Percentiles rank a stretch among this genome's conserved stretches.
phyloP scores from a whole-genome alignment of 768 basidiomycete genomes.

The Hygrophorus pudorinus region DNA sequence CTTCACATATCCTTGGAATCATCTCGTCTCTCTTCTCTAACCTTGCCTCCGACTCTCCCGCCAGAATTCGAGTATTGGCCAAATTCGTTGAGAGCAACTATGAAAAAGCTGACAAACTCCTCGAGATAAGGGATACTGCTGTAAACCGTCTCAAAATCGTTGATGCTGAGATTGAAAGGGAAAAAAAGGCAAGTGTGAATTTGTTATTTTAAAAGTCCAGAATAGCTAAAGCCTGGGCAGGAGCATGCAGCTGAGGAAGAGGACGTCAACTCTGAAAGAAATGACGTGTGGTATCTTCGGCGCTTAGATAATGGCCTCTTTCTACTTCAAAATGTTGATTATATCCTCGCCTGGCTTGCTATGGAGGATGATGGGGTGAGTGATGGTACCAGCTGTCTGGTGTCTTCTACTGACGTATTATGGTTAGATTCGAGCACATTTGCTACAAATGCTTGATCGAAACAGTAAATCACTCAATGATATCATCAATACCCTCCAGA shows the following conservation, averaged over 20 bases:
- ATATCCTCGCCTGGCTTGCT: conserved; percentile 86
- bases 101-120: conserved; percentile 88
- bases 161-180: conserved; percentile 58
- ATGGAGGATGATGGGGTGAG: conserved; percentile 98
- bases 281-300: conserved; percentile 77
- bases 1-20: conserved; percentile 80
- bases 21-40: conserved; percentile 82
- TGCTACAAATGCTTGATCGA: conserved; percentile 64
- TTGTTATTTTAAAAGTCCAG: background rate
- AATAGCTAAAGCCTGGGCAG: conserved; percentile 22
- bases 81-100: conserved; percentile 94
- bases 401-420: background rate
- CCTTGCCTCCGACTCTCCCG: conserved; percentile 74
- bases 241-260: conserved; percentile 48
- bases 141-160: conserved; percentile 45
- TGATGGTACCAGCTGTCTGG: conserved; percentile 5
- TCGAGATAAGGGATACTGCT: conserved; percentile 77
- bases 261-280: conserved; percentile 46
- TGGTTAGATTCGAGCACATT: conserved; percentile 66
- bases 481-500: conserved; percentile 58
- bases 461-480: conserved; percentile 62
- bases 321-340: conserved; percentile 85
- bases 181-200: conserved; percentile 45
- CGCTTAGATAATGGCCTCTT: conserved; percentile 82
- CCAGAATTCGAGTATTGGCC: conserved; percentile 70